These are phyloP conservation scores for Heliamphora pulchella DNA, from an alignment of 179 eudicot genomes.

Conservation along the genomic window DNA sequence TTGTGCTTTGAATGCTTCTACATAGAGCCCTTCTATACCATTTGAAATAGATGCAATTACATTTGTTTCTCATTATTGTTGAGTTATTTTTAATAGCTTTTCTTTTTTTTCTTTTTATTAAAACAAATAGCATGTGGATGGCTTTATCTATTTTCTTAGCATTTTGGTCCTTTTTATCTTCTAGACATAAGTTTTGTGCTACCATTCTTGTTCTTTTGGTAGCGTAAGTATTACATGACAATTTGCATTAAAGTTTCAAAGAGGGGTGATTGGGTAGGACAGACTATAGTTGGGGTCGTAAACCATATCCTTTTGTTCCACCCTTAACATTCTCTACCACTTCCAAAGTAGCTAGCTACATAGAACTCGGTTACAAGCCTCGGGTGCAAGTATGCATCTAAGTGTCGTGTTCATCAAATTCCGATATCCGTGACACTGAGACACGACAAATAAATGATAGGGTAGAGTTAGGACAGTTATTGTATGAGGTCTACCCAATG, in stretches of 20 bases:
- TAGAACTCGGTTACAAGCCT: no score
- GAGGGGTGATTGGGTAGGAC: no score
- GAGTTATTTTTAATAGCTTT: not conserved
- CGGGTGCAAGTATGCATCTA: no score
- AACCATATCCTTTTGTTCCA: no score
- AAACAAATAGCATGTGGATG: not conserved
- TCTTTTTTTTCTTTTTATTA: not conserved
- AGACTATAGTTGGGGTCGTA: no score
- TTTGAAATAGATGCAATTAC: not conserved
- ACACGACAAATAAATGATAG: not conserved
- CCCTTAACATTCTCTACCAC: no score
- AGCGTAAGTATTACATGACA: not conserved
- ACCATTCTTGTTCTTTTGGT: not conserved
- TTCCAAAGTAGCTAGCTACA: no score
- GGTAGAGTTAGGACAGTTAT: no score
- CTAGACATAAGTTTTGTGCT: not conserved
- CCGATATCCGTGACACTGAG: not conserved
- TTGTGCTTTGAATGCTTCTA: not conserved
- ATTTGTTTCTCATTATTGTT: constrained; percentile 1
- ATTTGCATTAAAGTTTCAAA: not conserved
- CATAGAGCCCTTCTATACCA: not conserved
- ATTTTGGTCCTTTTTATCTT: not conserved
- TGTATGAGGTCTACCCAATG: no score
- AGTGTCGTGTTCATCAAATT: no score
- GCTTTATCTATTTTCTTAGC: not conserved